Evolutionary conservation across 1,139 yeast genomes (phyloP).

Genomic region (Candida frijolesensis): DNA sequence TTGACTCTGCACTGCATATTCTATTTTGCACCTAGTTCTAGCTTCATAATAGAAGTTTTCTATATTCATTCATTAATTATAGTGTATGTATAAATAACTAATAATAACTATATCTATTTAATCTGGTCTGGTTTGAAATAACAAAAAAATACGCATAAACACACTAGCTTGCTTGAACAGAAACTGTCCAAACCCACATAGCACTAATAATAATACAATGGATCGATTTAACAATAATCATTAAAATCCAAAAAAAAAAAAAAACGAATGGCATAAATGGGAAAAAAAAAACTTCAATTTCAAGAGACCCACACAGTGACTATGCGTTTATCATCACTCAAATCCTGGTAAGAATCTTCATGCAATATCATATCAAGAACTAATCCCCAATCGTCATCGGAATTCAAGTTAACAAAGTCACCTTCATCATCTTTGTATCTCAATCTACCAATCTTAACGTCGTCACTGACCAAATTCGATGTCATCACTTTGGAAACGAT

Average conservation of each 20-base stretch:
- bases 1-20: too few relatives aligned
- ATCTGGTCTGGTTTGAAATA: not conserved
- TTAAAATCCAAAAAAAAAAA: not conserved
- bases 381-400: constrained; percentile 73
- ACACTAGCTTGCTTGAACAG: too few relatives aligned
- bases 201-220: not conserved
- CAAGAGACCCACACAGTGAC: constrained; percentile 46
- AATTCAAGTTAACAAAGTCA: constrained; percentile 83
- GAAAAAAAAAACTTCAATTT: too few relatives aligned
- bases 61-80: not conserved
- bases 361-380: constrained; percentile 58
- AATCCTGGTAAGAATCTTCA: constrained; percentile 19
- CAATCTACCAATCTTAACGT: constrained; percentile 50
- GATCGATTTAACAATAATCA: not conserved
- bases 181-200: too few relatives aligned
- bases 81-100: not conserved
- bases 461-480: constrained; percentile 34
- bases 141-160: too few relatives aligned
- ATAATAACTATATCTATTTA: not conserved
- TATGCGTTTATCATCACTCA: constrained; percentile 32
- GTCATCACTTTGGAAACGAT: constrained; percentile 39
- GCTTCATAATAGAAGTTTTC: not conserved
- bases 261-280: too few relatives aligned
- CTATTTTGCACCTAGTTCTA: not conserved
- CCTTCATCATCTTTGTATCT: constrained; percentile 95